These are phyloP conservation scores for Litsea cubeba DNA, from an alignment of 164 flowering plant genomes.

Conservation along the genomic window DNA sequence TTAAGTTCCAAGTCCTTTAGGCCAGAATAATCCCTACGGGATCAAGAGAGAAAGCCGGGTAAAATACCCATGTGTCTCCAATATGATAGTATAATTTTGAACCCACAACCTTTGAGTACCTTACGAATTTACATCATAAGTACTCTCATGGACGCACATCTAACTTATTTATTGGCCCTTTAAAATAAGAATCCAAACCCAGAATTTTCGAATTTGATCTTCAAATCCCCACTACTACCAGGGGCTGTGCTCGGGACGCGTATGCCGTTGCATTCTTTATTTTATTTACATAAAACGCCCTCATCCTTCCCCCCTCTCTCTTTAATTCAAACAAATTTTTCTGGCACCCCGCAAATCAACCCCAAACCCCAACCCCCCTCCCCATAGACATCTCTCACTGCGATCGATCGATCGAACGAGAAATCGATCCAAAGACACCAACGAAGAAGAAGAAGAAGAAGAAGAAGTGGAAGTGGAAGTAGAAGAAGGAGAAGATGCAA, in stretches of 20 bases:
- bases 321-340: neutral
- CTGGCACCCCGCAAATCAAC: neutral
- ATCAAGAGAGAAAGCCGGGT: fast-evolving
- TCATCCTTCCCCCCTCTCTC: neutral
- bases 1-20: no score
- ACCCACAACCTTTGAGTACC: fast-evolving
- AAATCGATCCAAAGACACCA: no score
- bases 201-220: no score
- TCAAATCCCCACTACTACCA: no score
- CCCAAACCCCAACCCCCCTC: neutral
- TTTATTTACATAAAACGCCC: neutral
- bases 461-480: neutral
- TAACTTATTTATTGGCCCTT: no score
- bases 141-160: no score
- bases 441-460: neutral
- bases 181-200: no score
- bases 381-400: neutral
- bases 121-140: no score
- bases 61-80: no score
- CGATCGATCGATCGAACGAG: no score
- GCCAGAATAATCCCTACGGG: no score
- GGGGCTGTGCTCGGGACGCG: neutral
- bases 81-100: fast-evolving
- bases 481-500: conserved; percentile 34
- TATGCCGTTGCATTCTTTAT: neutral